Percentiles rank a stretch among this genome's conserved stretches.
phyloP scores from a whole-genome alignment of 2,329 filamentous ascomycete species.

The Microsporum canis region DNA sequence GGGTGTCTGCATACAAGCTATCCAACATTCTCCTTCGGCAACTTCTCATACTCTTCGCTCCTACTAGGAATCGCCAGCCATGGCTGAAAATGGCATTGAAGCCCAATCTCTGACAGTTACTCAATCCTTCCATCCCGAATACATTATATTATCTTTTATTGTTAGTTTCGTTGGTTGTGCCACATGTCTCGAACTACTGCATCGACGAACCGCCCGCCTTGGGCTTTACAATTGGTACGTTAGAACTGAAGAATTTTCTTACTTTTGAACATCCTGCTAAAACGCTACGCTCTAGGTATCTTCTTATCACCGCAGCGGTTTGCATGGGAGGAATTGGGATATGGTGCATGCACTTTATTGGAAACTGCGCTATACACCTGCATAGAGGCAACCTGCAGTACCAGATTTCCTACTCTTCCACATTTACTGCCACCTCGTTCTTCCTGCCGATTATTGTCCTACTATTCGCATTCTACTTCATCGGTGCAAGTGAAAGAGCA shows the following conservation, averaged over 20 bases:
- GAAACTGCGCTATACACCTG: constrained; percentile 66
- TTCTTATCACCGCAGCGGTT: constrained; percentile 53
- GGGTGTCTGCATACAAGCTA: neutral
- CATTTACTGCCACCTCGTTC: constrained; percentile 65
- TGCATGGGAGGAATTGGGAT: constrained; percentile 65
- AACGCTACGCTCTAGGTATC: constrained; percentile 26
- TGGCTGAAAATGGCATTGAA: neutral
- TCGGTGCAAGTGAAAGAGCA: constrained; percentile 49
- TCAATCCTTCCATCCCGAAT: constrained; percentile 42
- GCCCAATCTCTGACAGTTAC: neutral
- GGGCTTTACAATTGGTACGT: constrained; percentile 59
- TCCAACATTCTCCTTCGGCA: neutral
- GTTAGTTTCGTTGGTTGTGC: constrained; percentile 64
- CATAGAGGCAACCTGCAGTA: constrained; percentile 49
- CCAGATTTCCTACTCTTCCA: constrained; percentile 62
- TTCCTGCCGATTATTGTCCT: constrained; percentile 69
- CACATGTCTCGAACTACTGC: constrained; percentile 71
- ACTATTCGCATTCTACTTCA: constrained; percentile 57
- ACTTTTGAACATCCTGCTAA: neutral
- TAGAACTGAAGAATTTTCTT: neutral
- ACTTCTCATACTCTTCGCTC: no score
- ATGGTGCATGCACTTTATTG: constrained; percentile 76
- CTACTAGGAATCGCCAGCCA: neutral
- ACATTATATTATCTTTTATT: constrained; percentile 57
- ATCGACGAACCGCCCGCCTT: constrained; percentile 58